phyloP scores from a whole-genome alignment of 257 asterid species.

The Solanum pimpinellifolium region DNA sequence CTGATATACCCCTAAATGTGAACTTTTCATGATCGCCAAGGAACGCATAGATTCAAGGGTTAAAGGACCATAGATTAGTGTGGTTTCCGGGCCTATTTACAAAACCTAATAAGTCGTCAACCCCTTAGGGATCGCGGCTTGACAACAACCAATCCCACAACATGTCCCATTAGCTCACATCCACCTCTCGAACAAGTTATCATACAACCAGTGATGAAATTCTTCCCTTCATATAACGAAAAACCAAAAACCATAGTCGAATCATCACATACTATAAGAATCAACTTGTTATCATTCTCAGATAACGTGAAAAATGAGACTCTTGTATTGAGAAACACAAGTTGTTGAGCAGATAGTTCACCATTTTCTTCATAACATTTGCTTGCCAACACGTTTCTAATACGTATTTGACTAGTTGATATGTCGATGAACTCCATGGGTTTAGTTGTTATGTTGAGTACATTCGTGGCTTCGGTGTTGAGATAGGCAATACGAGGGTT shows the following conservation, averaged over 20 bases:
- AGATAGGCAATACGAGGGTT: constrained; percentile 4
- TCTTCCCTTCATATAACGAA: not conserved
- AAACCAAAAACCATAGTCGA: not conserved
- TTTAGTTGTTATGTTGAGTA: not conserved
- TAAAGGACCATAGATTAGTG: too few species aligned
- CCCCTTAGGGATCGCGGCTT: too few species aligned
- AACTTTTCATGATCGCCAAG: too few species aligned
- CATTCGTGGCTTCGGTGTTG: not conserved
- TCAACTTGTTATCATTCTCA: not conserved
- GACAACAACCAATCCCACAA: too few species aligned
- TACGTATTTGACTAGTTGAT: not conserved
- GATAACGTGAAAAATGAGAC: not conserved
- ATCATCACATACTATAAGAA: too few species aligned
- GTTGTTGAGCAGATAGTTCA: not conserved
- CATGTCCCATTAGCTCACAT: too few species aligned
- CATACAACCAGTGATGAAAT: too few species aligned
- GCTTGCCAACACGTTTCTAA: not conserved
- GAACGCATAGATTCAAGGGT: too few species aligned
- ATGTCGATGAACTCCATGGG: constrained; percentile 1
- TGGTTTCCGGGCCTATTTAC: too few species aligned
- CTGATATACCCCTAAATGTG: too few species aligned
- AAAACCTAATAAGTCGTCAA: too few species aligned
- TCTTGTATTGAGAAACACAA: not conserved
- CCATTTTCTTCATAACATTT: constrained; percentile 4
- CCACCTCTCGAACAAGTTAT: too few species aligned